Percentiles rank a stretch among this genome's conserved stretches.
Evolutionary conservation across 2,329 filamentous ascomycete genomes (phyloP).

Genomic region (Penicillium psychrosexuale): DNA sequence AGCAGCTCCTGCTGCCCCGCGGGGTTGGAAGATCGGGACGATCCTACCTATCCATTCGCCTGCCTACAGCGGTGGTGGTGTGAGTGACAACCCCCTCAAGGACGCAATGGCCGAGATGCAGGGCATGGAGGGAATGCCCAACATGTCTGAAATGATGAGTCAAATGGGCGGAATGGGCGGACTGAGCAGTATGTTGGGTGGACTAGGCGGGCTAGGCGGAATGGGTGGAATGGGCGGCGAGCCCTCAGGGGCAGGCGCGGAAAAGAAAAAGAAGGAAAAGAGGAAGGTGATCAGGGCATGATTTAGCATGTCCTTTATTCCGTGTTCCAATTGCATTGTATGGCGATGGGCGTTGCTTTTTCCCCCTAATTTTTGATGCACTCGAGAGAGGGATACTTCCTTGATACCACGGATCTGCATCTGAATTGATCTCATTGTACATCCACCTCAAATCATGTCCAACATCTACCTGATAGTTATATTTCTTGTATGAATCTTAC

Average conservation of each 20-base stretch:
- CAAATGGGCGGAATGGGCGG: slow-evolving; percentile 43
- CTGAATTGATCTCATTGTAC: slow-evolving; percentile 6
- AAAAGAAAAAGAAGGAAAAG: slow-evolving; percentile 51
- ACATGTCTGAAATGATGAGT: slow-evolving; percentile 42
- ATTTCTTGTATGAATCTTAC: not conserved
- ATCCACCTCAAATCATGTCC: not conserved
- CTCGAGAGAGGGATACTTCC: slow-evolving; percentile 7
- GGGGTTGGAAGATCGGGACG: slow-evolving; percentile 85
- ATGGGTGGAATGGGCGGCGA: slow-evolving; percentile 41
- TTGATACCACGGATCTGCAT: slow-evolving; percentile 7
- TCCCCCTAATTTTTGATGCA: slow-evolving; percentile 5
- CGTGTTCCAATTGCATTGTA: slow-evolving; percentile 37
- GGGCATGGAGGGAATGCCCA: slow-evolving; percentile 48
- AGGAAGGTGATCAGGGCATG: slow-evolving; percentile 47
- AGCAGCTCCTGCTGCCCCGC: slow-evolving; percentile 70
- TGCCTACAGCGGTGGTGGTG: slow-evolving; percentile 86
- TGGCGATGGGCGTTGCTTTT: slow-evolving; percentile 37
- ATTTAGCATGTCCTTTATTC: slow-evolving; percentile 15
- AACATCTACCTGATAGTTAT: not conserved
- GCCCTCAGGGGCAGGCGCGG: slow-evolving; percentile 25
- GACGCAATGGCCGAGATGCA: slow-evolving; percentile 97
- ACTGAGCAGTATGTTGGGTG: slow-evolving; percentile 39
- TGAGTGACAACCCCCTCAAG: slow-evolving; percentile 90
- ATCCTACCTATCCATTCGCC: slow-evolving; percentile 84
- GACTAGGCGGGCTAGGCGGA: slow-evolving; percentile 1